A percentile compares a stretch with the other conserved stretches of the same genome.
These are phyloP conservation scores for Juncus inflexus DNA, from an alignment of 176 grass and related monocot species.

Conservation along the genomic window DNA sequence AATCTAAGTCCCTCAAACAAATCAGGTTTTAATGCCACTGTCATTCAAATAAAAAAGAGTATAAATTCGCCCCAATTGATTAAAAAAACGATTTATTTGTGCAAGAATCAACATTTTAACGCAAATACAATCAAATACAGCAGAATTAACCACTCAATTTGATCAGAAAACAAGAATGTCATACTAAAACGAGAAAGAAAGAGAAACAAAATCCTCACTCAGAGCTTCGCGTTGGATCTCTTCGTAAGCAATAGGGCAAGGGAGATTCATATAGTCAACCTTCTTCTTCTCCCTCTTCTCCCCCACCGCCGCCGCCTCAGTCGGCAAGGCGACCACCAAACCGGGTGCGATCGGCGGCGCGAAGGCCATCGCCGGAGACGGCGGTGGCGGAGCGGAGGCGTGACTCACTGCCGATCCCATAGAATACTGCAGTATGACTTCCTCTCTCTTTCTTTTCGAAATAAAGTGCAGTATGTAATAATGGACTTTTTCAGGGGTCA, in stretches of 20 bases:
- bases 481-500: neutral
- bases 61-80: neutral
- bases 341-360: neutral
- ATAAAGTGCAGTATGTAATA: neutral
- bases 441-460: neutral
- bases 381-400: neutral
- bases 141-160: constrained; percentile 10
- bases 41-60: neutral
- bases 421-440: neutral
- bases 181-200: neutral
- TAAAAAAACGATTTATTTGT: constrained; percentile 3
- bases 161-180: neutral
- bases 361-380: neutral
- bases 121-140: constrained; percentile 6
- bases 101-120: neutral
- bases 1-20: constrained; percentile 58
- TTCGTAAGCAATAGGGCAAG: constrained; percentile 53
- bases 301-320: constrained; percentile 15
- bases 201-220: constrained; percentile 33
- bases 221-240: constrained; percentile 55
- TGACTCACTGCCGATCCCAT: constrained; percentile 28
- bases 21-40: constrained; percentile 53
- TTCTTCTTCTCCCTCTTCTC: constrained; percentile 36
- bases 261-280: constrained; percentile 77
- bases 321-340: neutral